A percentile compares a stretch with the other conserved stretches of the same genome.
These are phyloP conservation scores for Aspergillus funiculosus DNA, from an alignment of 495 filamentous ascomycete species.

Conservation along the genomic window DNA sequence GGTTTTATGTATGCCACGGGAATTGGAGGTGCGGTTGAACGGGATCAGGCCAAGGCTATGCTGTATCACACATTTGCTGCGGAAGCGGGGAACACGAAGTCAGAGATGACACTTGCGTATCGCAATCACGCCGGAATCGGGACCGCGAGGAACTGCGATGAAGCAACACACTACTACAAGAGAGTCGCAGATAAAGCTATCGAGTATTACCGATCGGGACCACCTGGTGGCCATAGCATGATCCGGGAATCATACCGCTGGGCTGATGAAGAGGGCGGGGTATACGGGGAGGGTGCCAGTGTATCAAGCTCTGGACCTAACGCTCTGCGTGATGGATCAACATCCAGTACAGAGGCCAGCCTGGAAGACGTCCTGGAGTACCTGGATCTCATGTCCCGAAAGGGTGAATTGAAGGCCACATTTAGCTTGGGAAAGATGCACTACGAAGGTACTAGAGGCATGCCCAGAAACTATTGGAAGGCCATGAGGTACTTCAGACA, in stretches of 20 bases:
- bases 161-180: slow-evolving; percentile 83
- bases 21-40: slow-evolving; percentile 72
- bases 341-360: slow-evolving; percentile 69
- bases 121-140: slow-evolving; percentile 83
- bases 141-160: slow-evolving; percentile 76
- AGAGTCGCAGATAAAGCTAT: slow-evolving; percentile 91
- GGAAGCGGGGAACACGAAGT: slow-evolving; percentile 70
- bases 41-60: slow-evolving; percentile 86
- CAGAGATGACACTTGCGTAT: slow-evolving; percentile 92
- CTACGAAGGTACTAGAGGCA: slow-evolving; percentile 76
- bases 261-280: slow-evolving; percentile 85
- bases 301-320: slow-evolving; percentile 86
- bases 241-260: slow-evolving; percentile 65
- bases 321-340: slow-evolving; percentile 61
- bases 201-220: slow-evolving; percentile 74
- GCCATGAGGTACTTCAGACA: slow-evolving; percentile 79
- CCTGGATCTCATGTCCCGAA: slow-evolving; percentile 85
- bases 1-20: slow-evolving; percentile 97
- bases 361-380: slow-evolving; percentile 95
- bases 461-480: slow-evolving; percentile 64
- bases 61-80: slow-evolving; percentile 95
- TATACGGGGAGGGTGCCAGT: slow-evolving; percentile 92
- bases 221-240: slow-evolving; percentile 81
- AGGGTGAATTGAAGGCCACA: slow-evolving; percentile 87
- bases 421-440: slow-evolving; percentile 83